These are phyloP conservation scores for Podaxis mareebaensis DNA, from an alignment of 768 basidiomycete genomes.

Conservation along the genomic window DNA sequence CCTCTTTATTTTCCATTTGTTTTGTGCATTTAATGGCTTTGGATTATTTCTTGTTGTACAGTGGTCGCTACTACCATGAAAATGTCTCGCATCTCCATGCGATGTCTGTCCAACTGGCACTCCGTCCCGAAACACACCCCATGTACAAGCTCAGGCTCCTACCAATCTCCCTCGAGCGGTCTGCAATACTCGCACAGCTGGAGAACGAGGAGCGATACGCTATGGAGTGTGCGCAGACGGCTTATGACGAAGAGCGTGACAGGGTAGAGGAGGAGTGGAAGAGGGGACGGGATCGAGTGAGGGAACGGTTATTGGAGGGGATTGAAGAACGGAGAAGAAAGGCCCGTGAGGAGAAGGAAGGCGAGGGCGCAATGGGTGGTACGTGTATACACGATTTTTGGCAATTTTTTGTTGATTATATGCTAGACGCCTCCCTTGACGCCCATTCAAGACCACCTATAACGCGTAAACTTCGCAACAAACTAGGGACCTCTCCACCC, in stretches of 20 bases:
- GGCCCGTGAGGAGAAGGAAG: slow-evolving; percentile 87
- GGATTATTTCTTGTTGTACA: slow-evolving; percentile 25
- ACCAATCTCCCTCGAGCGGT: slow-evolving; percentile 74
- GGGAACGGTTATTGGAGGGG: slow-evolving; percentile 78
- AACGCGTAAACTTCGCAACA: slow-evolving; percentile 84
- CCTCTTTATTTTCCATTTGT: slow-evolving; percentile 8
- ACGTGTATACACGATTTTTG: slow-evolving; percentile 25
- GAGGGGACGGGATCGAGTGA: slow-evolving; percentile 70
- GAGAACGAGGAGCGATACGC: slow-evolving; percentile 68
- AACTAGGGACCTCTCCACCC: slow-evolving; percentile 75
- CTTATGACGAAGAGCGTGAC: slow-evolving; percentile 78
- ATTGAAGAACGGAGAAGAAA: slow-evolving; percentile 79
- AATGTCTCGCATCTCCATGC: slow-evolving; percentile 60
- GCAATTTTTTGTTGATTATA: slow-evolving; percentile 8
- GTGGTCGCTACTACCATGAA: slow-evolving; percentile 64
- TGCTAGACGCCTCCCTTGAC: slow-evolving; percentile 69
- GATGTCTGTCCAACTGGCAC: slow-evolving; percentile 61
- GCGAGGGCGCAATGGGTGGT: slow-evolving; percentile 79
- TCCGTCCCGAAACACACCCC: slow-evolving; percentile 63
- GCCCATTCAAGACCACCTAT: slow-evolving; percentile 77
- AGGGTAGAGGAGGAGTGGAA: slow-evolving; percentile 83
- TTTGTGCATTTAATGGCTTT: slow-evolving; percentile 9
- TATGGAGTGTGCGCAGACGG: slow-evolving; percentile 64
- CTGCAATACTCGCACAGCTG: slow-evolving; percentile 67
- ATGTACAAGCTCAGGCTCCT: slow-evolving; percentile 73